Evolutionary conservation across 805 yeast genomes (phyloP).

Genomic region (Candida hispaniensis): DNA sequence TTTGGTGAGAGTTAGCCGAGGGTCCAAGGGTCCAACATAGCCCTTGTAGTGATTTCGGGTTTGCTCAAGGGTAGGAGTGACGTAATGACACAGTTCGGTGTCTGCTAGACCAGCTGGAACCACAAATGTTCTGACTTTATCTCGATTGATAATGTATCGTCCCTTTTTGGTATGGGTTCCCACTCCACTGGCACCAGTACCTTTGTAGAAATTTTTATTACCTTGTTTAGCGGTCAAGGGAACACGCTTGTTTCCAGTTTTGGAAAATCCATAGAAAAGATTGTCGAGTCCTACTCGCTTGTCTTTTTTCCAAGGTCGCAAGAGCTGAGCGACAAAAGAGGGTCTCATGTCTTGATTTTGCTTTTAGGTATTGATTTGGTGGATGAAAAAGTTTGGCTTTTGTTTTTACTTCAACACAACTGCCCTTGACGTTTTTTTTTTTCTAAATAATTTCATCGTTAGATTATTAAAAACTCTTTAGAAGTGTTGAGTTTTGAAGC

Average conservation of each 20-base stretch:
- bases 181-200: constrained; percentile 90
- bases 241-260: constrained; percentile 68
- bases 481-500: too few species aligned
- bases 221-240: constrained; percentile 88
- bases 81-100: constrained; percentile 57
- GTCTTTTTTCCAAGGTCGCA: constrained; percentile 83
- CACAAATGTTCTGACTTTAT: constrained; percentile 80
- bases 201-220: constrained; percentile 87
- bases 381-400: too few species aligned
- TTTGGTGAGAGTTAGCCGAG: constrained; percentile 60
- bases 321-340: constrained; percentile 35
- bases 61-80: constrained; percentile 61
- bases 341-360: constrained; percentile 27
- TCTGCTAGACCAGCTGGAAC: constrained; percentile 45
- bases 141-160: constrained; percentile 67
- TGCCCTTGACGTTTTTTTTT: too few species aligned
- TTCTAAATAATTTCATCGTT: too few species aligned
- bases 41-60: constrained; percentile 61
- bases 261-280: constrained; percentile 67
- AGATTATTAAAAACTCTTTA: too few species aligned
- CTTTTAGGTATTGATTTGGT: constrained; percentile 1
- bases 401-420: too few species aligned
- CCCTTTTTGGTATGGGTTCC: constrained; percentile 72
- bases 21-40: constrained; percentile 65
- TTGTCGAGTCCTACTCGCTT: constrained; percentile 50